Conservation (phyloP, 768 basidiomycete species). For the Hemileccinum impolitum region DNA sequence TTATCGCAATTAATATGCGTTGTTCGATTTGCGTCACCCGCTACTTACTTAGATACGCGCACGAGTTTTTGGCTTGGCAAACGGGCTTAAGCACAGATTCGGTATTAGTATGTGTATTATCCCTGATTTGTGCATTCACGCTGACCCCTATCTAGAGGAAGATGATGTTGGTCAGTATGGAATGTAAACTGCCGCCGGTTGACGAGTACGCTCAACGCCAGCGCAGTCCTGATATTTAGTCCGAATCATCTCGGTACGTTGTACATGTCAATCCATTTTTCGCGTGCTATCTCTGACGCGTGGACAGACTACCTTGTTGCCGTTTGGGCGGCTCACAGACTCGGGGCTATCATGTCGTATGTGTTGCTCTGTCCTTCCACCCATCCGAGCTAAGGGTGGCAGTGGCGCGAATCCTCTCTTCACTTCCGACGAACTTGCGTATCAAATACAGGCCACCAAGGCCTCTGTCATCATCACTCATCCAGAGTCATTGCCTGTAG, state of each 20-base stretch:
- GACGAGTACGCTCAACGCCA: slow-evolving; percentile 5
- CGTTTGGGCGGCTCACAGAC: slow-evolving; percentile 53
- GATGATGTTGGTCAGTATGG: slow-evolving; percentile 38
- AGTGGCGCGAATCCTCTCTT: slow-evolving; percentile 65
- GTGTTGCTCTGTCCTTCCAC: slow-evolving; percentile 19
- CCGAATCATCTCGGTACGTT: slow-evolving; percentile 61
- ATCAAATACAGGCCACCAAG: slow-evolving; percentile 51
- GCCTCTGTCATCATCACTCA: slow-evolving; percentile 49
- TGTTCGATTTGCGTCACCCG: neutral
- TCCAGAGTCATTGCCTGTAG: slow-evolving; percentile 41
- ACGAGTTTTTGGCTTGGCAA: slow-evolving; percentile 38
- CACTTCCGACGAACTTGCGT: slow-evolving; percentile 51
- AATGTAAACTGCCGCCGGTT: neutral
- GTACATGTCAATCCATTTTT: neutral
- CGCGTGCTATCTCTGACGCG: neutral
- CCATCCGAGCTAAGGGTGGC: neutral
- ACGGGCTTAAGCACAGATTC: slow-evolving; percentile 33
- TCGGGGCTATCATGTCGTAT: slow-evolving; percentile 58
- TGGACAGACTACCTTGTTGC: slow-evolving; percentile 50
- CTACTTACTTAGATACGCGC: slow-evolving; percentile 29
- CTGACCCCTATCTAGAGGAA: slow-evolving; percentile 27
- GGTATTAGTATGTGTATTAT: slow-evolving; percentile 29
- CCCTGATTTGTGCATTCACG: neutral
- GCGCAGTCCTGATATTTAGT: slow-evolving; percentile 58
- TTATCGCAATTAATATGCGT: too few relatives aligned